Base-by-base conservation (phyloP, 1,284 basidiomycete species). In the Peniophora sp. region DNA sequence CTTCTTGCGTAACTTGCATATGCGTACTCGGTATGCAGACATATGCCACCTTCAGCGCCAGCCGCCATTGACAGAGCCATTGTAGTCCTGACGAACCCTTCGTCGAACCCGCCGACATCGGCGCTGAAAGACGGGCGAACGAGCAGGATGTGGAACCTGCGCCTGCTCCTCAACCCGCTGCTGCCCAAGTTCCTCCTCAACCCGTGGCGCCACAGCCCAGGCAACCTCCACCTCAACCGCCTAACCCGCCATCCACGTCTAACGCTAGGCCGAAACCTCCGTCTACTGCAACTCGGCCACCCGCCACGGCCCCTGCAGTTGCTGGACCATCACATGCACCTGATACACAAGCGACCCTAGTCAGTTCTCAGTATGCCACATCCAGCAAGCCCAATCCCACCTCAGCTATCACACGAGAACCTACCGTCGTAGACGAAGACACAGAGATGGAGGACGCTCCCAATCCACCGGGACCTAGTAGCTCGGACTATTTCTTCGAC, bases 11-110 rank as follows among this genome's bases (percentile, higher is more conserved):
- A 70, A 75, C 27, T 68, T 91, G 23, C 73, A 73, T 47, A 58
- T 65, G 44, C 75, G 86, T 52, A 63, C 89, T 56, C 79, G 83
- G 89, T 89, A 58, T 54, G 75, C 22, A 16, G n/a, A n/a, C n/a
- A n/a, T n/a, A n/a, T n/a, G n/a, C n/a, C n/a, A n/a, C n/a, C 20
- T 36, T 36, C 3, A 45, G 11, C 20, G 43, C 20, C 43, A 12
- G 11, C 11, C 12, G 12, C 43, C n/a, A n/a, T n/a, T n/a, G n/a
- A n/a, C n/a, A n/a, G n/a, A n/a, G n/a, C n/a, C n/a, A 3, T 5
- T 23, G 3, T 39, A 32, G 3, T 20, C 41, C 41, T 14, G 41
- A 44, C 10, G 41, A 14, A 10, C 10, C 41, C 14, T 45, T 45
- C 34, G n/a, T 36, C 34, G 34, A 36, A 20, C 24, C 50, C 16